These are phyloP conservation scores for Citrus sp. DNA, from an alignment of 345 rosid genomes.

Conservation along the genomic window DNA sequence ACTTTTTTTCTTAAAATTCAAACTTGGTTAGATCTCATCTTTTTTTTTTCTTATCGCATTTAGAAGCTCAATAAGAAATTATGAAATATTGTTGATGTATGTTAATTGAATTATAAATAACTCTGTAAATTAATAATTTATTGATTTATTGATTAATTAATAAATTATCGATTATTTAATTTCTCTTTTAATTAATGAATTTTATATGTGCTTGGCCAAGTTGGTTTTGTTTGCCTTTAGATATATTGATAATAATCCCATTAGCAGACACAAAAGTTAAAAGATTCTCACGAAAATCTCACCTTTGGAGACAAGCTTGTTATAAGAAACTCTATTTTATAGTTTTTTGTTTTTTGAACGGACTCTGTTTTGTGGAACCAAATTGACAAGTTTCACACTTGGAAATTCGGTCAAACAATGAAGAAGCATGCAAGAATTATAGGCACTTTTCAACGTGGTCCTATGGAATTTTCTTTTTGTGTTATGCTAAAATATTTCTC, in stretches of 20 bases:
- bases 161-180: too few species aligned
- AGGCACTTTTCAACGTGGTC: constrained; percentile 7
- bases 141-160: too few species aligned
- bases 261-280: constrained; percentile 5
- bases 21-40: too few species aligned
- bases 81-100: too few species aligned
- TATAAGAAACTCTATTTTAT: background rate
- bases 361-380: background rate
- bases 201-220: background rate
- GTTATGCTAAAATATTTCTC: constrained; percentile 3
- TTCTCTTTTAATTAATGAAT: too few species aligned
- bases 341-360: background rate
- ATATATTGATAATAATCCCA: background rate
- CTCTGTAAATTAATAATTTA: too few species aligned
- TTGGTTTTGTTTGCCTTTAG: background rate
- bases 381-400: background rate
- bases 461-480: constrained; percentile 9
- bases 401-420: constrained; percentile 17
- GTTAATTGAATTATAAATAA: too few species aligned
- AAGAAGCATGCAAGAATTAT: background rate
- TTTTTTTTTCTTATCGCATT: too few species aligned
- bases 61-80: too few species aligned
- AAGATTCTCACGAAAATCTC: constrained; percentile 2
- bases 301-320: constrained; percentile 9
- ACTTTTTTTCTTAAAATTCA: too few species aligned